Evolutionary conservation across 177 flowering plant species (phyloP), one percentile per base, ranked within the genome.

Genomic region (Vitis hybrid): DNA sequence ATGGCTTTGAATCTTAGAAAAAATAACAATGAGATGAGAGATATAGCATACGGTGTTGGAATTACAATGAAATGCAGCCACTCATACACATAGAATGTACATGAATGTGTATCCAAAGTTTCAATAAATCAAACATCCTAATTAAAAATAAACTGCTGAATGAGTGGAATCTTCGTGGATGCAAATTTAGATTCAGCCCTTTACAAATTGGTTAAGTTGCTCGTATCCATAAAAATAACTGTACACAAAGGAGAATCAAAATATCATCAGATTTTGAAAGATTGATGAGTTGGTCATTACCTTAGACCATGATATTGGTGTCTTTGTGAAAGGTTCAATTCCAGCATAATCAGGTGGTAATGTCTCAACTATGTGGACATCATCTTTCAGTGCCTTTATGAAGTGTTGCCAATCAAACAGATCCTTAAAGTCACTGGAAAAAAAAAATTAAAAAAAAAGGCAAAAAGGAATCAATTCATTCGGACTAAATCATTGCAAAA

Each of bases 301-400:
- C 99, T 96, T 94, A 39, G 99, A 96, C 99, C 99, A 96, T 69
- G 99, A 96, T 73, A 96, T 82, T 19, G 93, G 98, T 61, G 99
- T 94, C 76, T 96, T 94, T 32, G 49, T 74, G 78, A 96, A 89
- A 68, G 97, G 97, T 67, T 87, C 94, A 70, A 82, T 64, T 54
- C 65, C 88, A 64, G 90, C 85, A 85, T 79, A 87, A 58, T 72
- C 86, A 61, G 85, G 75, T 21, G 98, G 99, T 70, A 96, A 77
- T 64, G 70, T 72, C 82, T 94, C 98, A 71, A 96, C 91, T 62
- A 96, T 81, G 72, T 87, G 93, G 71, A 96, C 62, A 62, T 89
- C 98, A 76, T 87, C 88, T 78, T 92, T 83, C 64, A 96, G 84
- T 14, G 90, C 84, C 68, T 92, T 88, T 19, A 96, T 92, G 80